Evolutionary conservation across 495 filamentous ascomycete genomes (phyloP), one percentile per base, ranked within the genome.

Genomic region (Xylaria curta): DNA sequence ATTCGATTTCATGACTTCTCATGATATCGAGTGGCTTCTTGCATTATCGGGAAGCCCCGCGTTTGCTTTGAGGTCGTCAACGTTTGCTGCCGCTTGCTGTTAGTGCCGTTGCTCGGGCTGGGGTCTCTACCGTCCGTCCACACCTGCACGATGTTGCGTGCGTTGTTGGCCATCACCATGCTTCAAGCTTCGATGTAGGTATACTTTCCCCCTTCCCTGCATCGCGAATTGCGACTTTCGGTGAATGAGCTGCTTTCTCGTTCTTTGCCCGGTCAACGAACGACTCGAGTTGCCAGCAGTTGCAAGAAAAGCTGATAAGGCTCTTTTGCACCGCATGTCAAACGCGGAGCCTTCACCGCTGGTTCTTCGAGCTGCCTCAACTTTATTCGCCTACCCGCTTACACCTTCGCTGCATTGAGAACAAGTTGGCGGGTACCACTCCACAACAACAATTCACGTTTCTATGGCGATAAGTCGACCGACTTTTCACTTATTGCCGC

Each of bases 331-430:
- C n/a, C 40, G 36, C 6, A 53, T 69, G 58, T 62, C 24, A 62
- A 49, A 69, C 68, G 13, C 36, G 44, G 38, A 67, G 54, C 70
- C 70, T 72, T 72, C 70, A 72, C 70, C 70, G 70, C 70, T 63
- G 62, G 56, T 68, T 62, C 63, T 46, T 31, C 65, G 31, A 62
- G 64, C 69, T 59, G 68, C 68, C 62, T 71, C 69, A 66, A n/a
- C n/a, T 21, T 60, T 66, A 46, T 54, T 47, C 51, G 33, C 40
- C 69, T 51, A 40, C 62, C 46, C 13, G 53, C 62, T 40, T 66
- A 66, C 61, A 71, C 62, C 62, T 54, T 70, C 47, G 60, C 59
- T 71, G 58, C 61, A 71, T 65, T 63, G 26, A 65, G 62, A 68
- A 63, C 33, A 51, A 68, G 51, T 46, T 46, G 28, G 70, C 70